phyloP scores from a whole-genome alignment of 2,329 filamentous ascomycete genomes.

The Pyrenophora graminea region DNA sequence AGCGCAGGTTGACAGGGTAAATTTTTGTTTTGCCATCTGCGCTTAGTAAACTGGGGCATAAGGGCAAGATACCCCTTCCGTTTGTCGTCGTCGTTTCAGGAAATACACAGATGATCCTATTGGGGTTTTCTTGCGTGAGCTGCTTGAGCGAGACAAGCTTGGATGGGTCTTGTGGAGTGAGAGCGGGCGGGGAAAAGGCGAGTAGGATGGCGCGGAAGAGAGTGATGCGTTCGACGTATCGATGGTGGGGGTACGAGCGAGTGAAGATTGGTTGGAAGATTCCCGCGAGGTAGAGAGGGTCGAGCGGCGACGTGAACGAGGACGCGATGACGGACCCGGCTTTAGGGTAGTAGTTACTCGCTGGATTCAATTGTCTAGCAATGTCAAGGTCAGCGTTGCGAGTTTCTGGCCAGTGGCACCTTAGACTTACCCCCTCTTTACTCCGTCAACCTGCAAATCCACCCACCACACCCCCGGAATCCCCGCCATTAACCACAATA shows the following conservation, averaged over 20 bases:
- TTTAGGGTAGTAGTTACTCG: conserved; percentile 69
- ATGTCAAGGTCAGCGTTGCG: conserved; percentile 4
- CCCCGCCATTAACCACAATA: conserved; percentile 83
- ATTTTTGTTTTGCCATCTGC: conserved; percentile 71
- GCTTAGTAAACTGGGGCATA: conserved; percentile 76
- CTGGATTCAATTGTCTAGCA: conserved; percentile 24
- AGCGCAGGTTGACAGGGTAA: conserved; percentile 88
- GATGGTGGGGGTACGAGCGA: conserved; percentile 74
- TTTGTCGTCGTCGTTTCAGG: conserved; percentile 96
- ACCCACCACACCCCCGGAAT: conserved; percentile 98
- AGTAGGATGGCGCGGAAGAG: conserved; percentile 75
- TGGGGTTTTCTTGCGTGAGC: conserved; percentile 70
- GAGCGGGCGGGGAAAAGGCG: conserved; percentile 66
- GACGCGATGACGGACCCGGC: conserved; percentile 82
- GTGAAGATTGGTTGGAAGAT: conserved; percentile 98
- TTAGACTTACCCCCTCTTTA: conserved; percentile 75
- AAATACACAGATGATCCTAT: conserved; percentile 81
- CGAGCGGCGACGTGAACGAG: conserved; percentile 89
- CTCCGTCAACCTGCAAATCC: conserved; percentile 95
- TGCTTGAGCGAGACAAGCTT: conserved; percentile 45
- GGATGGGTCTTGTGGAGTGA: conserved; percentile 36
- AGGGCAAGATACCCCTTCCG: conserved; percentile 82
- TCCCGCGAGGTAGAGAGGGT: conserved; percentile 89
- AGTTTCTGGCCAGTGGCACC: neutral
- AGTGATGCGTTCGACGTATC: conserved; percentile 74